Evolutionary conservation across 2,329 filamentous ascomycete genomes (phyloP), one percentile per base, ranked within the genome.

Genomic region (Diaporthe batatas): DNA sequence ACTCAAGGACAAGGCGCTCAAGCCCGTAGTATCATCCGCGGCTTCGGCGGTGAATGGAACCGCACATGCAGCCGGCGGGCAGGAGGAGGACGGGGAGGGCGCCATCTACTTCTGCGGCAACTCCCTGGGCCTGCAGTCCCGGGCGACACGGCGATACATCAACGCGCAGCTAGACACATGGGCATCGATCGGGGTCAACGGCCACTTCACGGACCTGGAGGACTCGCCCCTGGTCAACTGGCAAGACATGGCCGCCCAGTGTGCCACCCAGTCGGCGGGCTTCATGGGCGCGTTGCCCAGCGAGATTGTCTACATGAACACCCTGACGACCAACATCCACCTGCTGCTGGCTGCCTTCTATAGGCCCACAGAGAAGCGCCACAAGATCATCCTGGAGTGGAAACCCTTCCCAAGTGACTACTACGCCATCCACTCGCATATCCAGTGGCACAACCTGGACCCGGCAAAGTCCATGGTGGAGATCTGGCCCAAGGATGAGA

Each of bases 331-430:
- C 29, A 97, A 97, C 80, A 81, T 97, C 73, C 94, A 97, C 81
- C 82, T 97, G 21, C 85, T 96, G 78, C 91, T 97, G 91, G 91
- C 93, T 10, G 94, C 92, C 82, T 97, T 97, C 83, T 97, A 96
- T 83, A 86, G 84, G 69, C 94, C 94, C 0, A 92, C 87, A 0
- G 79, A 87, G 83, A 82, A 82, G 76, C 81, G 86, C 51, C 92
- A 92, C 83, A 96, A 96, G 84, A 92, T 97, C 75, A 92, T 97
- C 68, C 87, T 96, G n/a, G 94, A 98, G 81, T 94, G 93, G 82
- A 95, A 95, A 79, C 94, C 95, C 0, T 98, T 98, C 77, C 95
- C 95, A 0, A 95, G 93, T 81, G 95, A 98, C 79, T 92, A 94
- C 81, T 97, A 95, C 80, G 94, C 93, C 5, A 90, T 96, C 39